Evolutionary conservation across 2,329 filamentous ascomycete genomes (phyloP), one percentile per base, ranked within the genome.

Genomic region (Zymoseptoria ardabiliae): DNA sequence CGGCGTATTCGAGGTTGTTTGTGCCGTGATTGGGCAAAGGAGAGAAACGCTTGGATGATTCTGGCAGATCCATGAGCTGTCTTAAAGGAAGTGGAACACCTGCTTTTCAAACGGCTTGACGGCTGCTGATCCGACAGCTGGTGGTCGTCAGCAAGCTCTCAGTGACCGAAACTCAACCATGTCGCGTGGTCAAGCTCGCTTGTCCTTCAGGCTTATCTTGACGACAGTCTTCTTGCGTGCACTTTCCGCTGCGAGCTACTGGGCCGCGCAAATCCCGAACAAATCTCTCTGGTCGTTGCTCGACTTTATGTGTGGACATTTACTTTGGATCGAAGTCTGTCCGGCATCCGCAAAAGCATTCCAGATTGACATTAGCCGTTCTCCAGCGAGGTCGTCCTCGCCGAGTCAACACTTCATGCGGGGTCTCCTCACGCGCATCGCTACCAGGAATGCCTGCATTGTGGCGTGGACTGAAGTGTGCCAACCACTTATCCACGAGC

Each of bases 1-100:
- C 85, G 58, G 94, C 92, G 57, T 97, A 96, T 74, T 92, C 90
- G 66, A 85, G 91, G 67, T 85, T 99, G 61, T 99, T 89, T 79
- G 91, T 97, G 49, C 94, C 94, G 54, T 88, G 55, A 59, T 45
- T 48, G 11, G 6, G 17, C 17, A 45, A 13, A 17, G 13, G 4
- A n/a, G 35, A 17, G 2, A 4, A 45, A 13, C 17, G 35, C 13
- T n/a, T 28, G 25, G 35, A 45, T 45, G 35, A 6, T 17, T 45
- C 17, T 7, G 35, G 35, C 35, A 45, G 35, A 17, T 7, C 11
- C 7, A n/a, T n/a, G 17, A 7, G 6, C 13, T 45, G 35, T 13
- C 13, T 45, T 13, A 2, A n/a, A 9, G 3, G 35, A 2, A n/a
- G 13, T 4, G 35, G 13, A 6, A 13, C 17, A 13, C 35, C 17